A percentile compares a stretch with the other conserved stretches of the same genome.
These are phyloP conservation scores for Euclidium syriacum DNA, from an alignment of 345 rosid species.

Conservation along the genomic window DNA sequence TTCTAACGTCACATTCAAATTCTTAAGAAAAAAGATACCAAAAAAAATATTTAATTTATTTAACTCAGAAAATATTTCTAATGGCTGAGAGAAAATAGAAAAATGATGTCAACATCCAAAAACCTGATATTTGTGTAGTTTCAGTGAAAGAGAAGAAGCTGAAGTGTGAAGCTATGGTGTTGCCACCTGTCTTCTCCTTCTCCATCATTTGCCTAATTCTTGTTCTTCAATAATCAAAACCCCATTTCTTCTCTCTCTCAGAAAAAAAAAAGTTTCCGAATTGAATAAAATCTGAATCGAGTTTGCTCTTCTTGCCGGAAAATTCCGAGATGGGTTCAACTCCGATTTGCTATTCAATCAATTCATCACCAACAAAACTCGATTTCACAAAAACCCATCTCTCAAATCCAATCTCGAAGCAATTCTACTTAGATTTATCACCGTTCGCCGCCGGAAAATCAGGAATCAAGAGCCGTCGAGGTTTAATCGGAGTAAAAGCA, in stretches of 20 bases:
- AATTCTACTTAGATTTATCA: constrained; percentile 37
- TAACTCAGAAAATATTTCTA: not conserved
- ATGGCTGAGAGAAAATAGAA: constrained; percentile 14
- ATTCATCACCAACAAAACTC: constrained; percentile 40
- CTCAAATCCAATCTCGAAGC: constrained; percentile 31
- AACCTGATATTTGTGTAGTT: constrained; percentile 23
- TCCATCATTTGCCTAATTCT: constrained; percentile 12
- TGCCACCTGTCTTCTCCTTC: constrained; percentile 40
- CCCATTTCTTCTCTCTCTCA: constrained; percentile 16
- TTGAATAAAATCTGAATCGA: not conserved
- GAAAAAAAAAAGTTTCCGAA: not conserved
- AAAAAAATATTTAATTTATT: not conserved
- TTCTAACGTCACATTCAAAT: constrained; percentile 16
- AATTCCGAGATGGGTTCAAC: constrained; percentile 51
- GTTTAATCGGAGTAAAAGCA: constrained; percentile 37
- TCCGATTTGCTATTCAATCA: constrained; percentile 43
- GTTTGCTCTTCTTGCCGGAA: not conserved
- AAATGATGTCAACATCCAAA: constrained; percentile 4
- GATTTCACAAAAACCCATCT: constrained; percentile 48
- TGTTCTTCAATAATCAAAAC: constrained; percentile 12
- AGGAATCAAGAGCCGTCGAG: constrained; percentile 27
- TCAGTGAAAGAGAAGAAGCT: constrained; percentile 15
- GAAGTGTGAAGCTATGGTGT: constrained; percentile 9
- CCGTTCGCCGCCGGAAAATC: constrained; percentile 29
- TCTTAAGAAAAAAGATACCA: too few species aligned